These are phyloP conservation scores for Populus euphratica DNA, from an alignment of 345 rosid genomes.

Conservation along the genomic window DNA sequence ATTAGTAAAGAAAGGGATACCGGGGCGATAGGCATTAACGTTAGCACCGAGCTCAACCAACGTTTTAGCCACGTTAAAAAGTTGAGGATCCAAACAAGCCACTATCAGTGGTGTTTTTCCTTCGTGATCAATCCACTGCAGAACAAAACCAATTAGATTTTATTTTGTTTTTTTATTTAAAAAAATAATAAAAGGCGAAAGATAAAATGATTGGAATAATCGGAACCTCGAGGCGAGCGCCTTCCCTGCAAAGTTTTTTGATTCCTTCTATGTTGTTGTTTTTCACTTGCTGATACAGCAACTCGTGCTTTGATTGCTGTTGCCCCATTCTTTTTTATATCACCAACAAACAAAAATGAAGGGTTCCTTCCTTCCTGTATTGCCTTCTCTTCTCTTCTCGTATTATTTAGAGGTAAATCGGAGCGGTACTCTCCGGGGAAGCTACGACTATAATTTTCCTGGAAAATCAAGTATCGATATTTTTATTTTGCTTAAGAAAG, in stretches of 20 bases:
- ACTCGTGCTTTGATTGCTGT: constrained; percentile 85
- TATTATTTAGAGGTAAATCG: background rate
- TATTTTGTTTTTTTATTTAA: background rate
- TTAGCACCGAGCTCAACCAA: constrained; percentile 85
- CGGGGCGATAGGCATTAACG: constrained; percentile 81
- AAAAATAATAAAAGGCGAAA: background rate
- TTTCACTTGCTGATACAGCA: constrained; percentile 75
- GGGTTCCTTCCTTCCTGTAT: background rate
- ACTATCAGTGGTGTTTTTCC: constrained; percentile 88
- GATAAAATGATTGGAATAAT: background rate
- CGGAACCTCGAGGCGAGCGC: constrained; percentile 90
- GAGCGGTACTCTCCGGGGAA: background rate
- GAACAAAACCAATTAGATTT: background rate
- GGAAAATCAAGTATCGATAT: background rate
- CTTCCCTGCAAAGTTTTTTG: constrained; percentile 68
- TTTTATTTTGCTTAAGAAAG: background rate
- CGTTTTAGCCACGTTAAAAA: constrained; percentile 60
- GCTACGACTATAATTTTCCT: background rate
- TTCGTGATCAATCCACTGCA: constrained; percentile 86
- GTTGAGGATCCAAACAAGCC: constrained; percentile 71
- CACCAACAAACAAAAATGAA: background rate
- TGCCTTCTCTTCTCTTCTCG: background rate
- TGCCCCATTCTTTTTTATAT: constrained; percentile 60
- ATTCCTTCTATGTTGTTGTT: constrained; percentile 74
- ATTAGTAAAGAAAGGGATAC: constrained; percentile 25